Base-by-base conservation (phyloP, 768 basidiomycete genomes). In the Hortiboletus campestris region DNA sequence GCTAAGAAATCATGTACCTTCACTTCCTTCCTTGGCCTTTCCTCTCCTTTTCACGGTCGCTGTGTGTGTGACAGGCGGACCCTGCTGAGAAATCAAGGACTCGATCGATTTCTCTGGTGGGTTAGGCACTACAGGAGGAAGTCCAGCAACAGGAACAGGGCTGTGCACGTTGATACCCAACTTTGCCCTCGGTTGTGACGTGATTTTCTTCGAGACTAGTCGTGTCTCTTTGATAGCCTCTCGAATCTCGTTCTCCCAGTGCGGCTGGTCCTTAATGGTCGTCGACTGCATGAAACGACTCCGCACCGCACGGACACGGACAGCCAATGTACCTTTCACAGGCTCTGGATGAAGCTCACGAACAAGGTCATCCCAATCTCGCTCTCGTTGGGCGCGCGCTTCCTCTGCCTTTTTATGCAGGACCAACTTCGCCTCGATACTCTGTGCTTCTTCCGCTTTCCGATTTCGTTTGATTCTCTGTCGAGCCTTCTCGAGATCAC, bases 371-470 rank as follows among this genome's bases (percentile, higher is more conserved):
- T 80, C 78, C 90, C 90, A 94, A 54, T 84, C 85, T 34, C 72
- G 73, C 67, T 88, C 85, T 56, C 86, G 78, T 52, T 81, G 78
- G 11, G 66, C 64, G 41, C 78, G 79, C 0, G 84, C 83, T 53
- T 86, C 84, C 22, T 83, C 82, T 4, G 83, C 86, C 70, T 86
- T 91, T 66, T 76, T 78, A 3, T 77, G 84, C 4, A 90, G 71
- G 5, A 77, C 72, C 3, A 78, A 76, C 60, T 82, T 82, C 19
- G 76, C 77, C 53, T 82, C 79, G 7, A 73, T 71, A 14, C 72
- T 67, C 36, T 75, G 70, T 16, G 69, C 71, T 39, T 70, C 57
- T 60, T 62, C 53, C 38, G 59, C 63, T 34, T 56, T 66, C 41
- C 59, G 65, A 40, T 70, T 64, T 42, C 69, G 73, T 46, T 71